These are phyloP conservation scores for Helotiales sp. DNA, from an alignment of 2,329 filamentous ascomycete genomes.

Conservation along the genomic window DNA sequence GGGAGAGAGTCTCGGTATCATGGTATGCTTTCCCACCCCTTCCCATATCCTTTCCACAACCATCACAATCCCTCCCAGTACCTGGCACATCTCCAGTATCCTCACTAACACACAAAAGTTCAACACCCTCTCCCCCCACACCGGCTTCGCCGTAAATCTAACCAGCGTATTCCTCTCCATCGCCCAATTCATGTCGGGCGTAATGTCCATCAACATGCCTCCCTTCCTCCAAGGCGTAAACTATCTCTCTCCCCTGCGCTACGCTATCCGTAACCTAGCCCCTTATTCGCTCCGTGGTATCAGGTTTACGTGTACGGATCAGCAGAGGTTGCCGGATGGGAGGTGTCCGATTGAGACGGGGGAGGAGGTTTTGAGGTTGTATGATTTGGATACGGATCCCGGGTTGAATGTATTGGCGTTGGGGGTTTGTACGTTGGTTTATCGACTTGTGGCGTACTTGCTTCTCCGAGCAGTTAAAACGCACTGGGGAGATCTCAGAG, in stretches of 20 bases:
- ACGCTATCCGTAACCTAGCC: constrained; percentile 65
- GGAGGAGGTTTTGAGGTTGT: constrained; percentile 55
- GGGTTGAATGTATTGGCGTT: constrained; percentile 8
- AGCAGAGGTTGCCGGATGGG: constrained; percentile 59
- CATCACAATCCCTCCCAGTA: not conserved
- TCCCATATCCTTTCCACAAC: not conserved
- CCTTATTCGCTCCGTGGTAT: constrained; percentile 63
- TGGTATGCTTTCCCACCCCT: constrained; percentile 37
- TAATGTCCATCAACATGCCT: constrained; percentile 71
- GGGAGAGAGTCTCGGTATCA: constrained; percentile 74
- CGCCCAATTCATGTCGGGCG: constrained; percentile 68
- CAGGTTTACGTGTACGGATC: constrained; percentile 61
- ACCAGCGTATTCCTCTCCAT: constrained; percentile 70
- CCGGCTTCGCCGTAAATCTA: constrained; percentile 74
- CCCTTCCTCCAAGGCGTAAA: constrained; percentile 66
- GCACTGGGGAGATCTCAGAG: constrained; percentile 7
- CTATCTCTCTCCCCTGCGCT: constrained; percentile 71
- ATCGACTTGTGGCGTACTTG: constrained; percentile 11
- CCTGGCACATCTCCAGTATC: not conserved
- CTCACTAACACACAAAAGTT: constrained; percentile 45
- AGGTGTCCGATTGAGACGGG: constrained; percentile 66
- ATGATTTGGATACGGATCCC: constrained; percentile 8
- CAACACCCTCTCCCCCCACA: constrained; percentile 73
- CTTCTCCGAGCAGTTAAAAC: constrained; percentile 4
- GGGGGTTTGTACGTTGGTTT: constrained; percentile 7